Evolutionary conservation across 2,329 filamentous ascomycete species (phyloP).

Genomic region (Neocucurbitaria cava): DNA sequence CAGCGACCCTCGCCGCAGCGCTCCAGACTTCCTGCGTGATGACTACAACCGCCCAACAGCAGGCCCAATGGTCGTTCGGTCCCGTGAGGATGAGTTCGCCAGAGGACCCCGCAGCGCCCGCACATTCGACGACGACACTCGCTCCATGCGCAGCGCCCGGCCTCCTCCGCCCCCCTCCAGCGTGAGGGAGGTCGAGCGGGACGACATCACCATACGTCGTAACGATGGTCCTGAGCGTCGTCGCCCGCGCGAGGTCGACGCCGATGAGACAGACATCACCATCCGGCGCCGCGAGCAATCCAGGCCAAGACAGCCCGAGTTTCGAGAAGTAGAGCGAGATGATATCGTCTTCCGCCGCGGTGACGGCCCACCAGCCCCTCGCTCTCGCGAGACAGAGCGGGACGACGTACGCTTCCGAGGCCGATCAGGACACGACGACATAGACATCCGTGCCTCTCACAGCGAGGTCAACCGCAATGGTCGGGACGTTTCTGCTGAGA

Average conservation of each 20-base stretch:
- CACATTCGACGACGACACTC: slow-evolving; percentile 52
- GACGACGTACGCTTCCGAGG: slow-evolving; percentile 59
- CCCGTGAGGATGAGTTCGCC: slow-evolving; percentile 51
- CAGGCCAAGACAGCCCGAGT: slow-evolving; percentile 39
- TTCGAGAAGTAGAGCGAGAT: slow-evolving; percentile 45
- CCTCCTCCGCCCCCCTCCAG: slow-evolving; percentile 33
- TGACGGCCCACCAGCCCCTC: slow-evolving; percentile 45
- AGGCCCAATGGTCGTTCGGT: slow-evolving; percentile 55
- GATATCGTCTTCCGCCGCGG: slow-evolving; percentile 54
- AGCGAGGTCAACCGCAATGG: slow-evolving; percentile 33
- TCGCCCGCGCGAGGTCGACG: slow-evolving; percentile 40
- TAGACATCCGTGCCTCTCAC: slow-evolving; percentile 40
- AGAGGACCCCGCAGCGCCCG: slow-evolving; percentile 41
- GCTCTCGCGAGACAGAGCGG: slow-evolving; percentile 44
- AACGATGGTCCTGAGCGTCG: slow-evolving; percentile 41
- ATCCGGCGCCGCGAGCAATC: slow-evolving; percentile 47
- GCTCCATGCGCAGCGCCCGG: slow-evolving; percentile 43
- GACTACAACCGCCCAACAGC: slow-evolving; percentile 58
- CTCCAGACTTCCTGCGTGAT: slow-evolving; percentile 58
- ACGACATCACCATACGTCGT: slow-evolving; percentile 51
- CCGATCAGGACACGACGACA: slow-evolving; percentile 37
- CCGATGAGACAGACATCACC: slow-evolving; percentile 45
- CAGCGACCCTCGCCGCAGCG: slow-evolving; percentile 50
- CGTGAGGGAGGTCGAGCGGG: slow-evolving; percentile 39
- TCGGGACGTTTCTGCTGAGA: slow-evolving; percentile 32